Conservation (phyloP, 2,329 filamentous ascomycete species). For the Alternaria alternata region DNA sequence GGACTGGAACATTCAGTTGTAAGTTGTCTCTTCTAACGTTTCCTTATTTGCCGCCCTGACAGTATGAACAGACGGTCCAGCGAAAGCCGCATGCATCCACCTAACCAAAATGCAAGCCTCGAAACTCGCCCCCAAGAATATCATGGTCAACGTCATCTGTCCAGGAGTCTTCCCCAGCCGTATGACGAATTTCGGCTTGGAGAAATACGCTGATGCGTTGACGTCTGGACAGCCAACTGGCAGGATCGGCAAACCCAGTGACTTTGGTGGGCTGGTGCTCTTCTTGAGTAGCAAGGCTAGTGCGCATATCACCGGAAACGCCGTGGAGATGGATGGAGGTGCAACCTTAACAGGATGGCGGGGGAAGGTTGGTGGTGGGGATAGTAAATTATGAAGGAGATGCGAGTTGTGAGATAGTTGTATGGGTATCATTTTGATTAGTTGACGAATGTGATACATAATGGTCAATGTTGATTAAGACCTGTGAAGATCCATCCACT, state of each 20-base stretch:
- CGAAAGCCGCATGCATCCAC: constrained; percentile 63
- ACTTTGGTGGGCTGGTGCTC: constrained; percentile 58
- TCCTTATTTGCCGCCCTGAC: not conserved
- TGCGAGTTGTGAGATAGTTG: not conserved
- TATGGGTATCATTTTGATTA: not conserved
- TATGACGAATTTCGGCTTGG: constrained; percentile 63
- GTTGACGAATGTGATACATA: no score
- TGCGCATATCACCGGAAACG: constrained; percentile 58
- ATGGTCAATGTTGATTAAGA: no score
- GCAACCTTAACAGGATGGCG: constrained; percentile 55
- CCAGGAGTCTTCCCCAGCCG: constrained; percentile 61
- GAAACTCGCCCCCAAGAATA: constrained; percentile 61
- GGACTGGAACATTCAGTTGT: constrained; percentile 61
- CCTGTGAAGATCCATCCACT: not conserved
- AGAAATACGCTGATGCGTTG: constrained; percentile 59
- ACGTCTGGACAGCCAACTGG: constrained; percentile 57
- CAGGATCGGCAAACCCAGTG: constrained; percentile 57
- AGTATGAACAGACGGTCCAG: constrained; percentile 54
- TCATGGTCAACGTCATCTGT: constrained; percentile 59
- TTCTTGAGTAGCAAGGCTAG: constrained; percentile 52
- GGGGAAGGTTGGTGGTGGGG: constrained; percentile 35
- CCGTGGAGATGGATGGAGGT: constrained; percentile 59
- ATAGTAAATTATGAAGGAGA: constrained; percentile 37
- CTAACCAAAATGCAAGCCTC: constrained; percentile 61
- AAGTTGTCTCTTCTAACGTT: constrained; percentile 9